Base-by-base conservation (phyloP, 179 eudicot genomes). In the Pouteria campechiana region DNA sequence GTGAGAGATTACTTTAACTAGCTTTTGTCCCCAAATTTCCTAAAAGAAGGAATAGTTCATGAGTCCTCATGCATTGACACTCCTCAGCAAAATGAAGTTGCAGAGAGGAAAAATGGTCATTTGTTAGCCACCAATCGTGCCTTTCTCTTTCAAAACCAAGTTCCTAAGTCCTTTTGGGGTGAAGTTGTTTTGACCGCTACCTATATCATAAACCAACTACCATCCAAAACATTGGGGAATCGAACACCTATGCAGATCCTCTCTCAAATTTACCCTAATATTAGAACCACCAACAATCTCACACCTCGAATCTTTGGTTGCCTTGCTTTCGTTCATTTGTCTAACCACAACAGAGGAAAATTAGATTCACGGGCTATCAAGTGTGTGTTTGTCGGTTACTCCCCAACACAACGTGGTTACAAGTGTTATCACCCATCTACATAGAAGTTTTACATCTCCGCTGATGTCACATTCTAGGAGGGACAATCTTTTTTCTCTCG, bases 351-450 rank as follows among this genome's bases (percentile, higher is more conserved):
- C 7, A 6, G n/a, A 4, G 28, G 9, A 8, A 48, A 48, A 25
- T 24, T 48, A 9, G 32, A 23, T 6, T 24, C 27, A 9, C 31
- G 42, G 1, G 53, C 53, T 6, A 23, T 35, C 7, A 12, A 31
- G 0, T 47, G 52, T 47, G 17, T 47, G 1, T 47, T 32, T 4
- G 2, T 35, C 1, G 42, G 53, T 1, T 48, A 48, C 12, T 48
- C 53, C 1, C 16, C 11, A 10, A 37, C 30, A 13, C 48, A 43
- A 12, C 25, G 28, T 7, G 32, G 31, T 0, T 34, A 48, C 9
- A 15, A 21, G 5, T 48, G 41, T 5, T 48, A 21, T 34, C 18
- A 17, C 15, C 53, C 53, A 0, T 6, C 23, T 7, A 15, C 32
- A 7, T 32, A 3, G 7, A 15, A 17, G 17, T 14, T 5, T 3